Percentiles rank a stretch among this genome's conserved stretches.
Conservation (phyloP, 1,284 basidiomycete species). For the Fomes fomentarius region DNA sequence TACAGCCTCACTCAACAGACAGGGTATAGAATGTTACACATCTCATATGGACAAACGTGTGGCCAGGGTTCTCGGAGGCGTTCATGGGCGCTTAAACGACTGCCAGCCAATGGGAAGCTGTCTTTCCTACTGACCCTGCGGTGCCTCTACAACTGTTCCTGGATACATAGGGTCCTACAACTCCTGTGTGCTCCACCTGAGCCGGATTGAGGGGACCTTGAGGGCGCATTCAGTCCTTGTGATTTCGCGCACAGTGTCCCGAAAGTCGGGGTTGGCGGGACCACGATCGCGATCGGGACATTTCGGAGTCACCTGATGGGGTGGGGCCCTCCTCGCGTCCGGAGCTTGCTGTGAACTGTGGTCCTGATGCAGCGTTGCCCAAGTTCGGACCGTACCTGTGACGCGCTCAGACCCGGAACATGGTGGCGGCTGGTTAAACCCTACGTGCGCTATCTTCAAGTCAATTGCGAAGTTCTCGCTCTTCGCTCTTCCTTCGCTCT, state of each 20-base stretch:
- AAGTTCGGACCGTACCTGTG: conserved; percentile 7
- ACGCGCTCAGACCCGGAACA: not conserved
- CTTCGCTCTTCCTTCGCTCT: not conserved
- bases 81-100: not conserved
- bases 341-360: conserved; percentile 15
- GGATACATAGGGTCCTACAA: conserved; percentile 24
- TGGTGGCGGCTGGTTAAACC: not conserved
- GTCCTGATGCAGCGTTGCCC: not conserved
- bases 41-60: too few relatives aligned
- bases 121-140: not conserved
- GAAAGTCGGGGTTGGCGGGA: conserved; percentile 3
- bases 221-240: conserved; percentile 10
- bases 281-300: conserved; percentile 11
- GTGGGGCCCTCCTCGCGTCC: not conserved
- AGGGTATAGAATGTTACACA: too few relatives aligned
- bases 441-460: not conserved
- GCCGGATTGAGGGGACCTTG: not conserved
- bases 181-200: conserved; percentile 1
- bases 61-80: too few relatives aligned
- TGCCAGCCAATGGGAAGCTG: not conserved
- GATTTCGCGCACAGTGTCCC: conserved; percentile 10
- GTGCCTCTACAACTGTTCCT: conserved; percentile 9
- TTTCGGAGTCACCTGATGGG: conserved; percentile 20
- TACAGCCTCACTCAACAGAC: too few relatives aligned
- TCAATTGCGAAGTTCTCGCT: not conserved